Evolutionary conservation across 2,329 filamentous ascomycete genomes (phyloP).

Genomic region (Fusarium tjaetaba): DNA sequence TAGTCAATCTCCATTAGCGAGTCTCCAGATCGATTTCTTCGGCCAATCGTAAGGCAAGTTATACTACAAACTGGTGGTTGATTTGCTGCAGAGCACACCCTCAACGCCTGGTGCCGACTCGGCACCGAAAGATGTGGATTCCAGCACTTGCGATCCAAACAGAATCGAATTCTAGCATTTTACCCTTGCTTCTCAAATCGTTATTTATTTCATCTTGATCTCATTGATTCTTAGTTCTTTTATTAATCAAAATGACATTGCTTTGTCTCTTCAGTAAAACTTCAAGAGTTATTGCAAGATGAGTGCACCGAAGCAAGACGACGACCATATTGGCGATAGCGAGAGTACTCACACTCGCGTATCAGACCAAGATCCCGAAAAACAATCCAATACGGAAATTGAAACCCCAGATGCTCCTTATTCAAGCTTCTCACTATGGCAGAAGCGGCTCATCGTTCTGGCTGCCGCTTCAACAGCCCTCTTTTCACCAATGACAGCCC

Average conservation of each 20-base stretch:
- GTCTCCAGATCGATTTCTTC: not conserved
- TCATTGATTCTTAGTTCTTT: not conserved
- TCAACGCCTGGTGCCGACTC: slow-evolving; percentile 19
- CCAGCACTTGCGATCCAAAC: slow-evolving; percentile 9
- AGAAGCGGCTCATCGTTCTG: slow-evolving; percentile 55
- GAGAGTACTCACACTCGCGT: not conserved
- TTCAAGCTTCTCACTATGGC: slow-evolving; percentile 52
- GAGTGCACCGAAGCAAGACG: not conserved
- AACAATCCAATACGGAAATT: not conserved
- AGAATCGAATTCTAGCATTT: slow-evolving; percentile 7
- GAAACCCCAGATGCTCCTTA: slow-evolving; percentile 41
- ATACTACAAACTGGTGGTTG: not conserved
- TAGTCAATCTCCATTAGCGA: not conserved
- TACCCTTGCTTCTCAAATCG: not conserved
- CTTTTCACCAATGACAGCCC: slow-evolving; percentile 58
- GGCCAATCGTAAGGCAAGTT: not conserved
- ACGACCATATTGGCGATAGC: slow-evolving; percentile 1
- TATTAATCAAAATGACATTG: not conserved
- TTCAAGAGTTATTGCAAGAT: not conserved
- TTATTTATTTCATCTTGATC: slow-evolving; percentile 17
- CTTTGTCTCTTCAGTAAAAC: not conserved
- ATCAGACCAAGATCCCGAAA: slow-evolving; percentile 19
- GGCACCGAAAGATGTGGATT: slow-evolving; percentile 24
- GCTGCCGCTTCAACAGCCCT: slow-evolving; percentile 52
- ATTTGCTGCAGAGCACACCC: not conserved